These are phyloP conservation scores for Haematococcus lacustris DNA, from an alignment of 139 green algal genomes.

Conservation along the genomic window DNA sequence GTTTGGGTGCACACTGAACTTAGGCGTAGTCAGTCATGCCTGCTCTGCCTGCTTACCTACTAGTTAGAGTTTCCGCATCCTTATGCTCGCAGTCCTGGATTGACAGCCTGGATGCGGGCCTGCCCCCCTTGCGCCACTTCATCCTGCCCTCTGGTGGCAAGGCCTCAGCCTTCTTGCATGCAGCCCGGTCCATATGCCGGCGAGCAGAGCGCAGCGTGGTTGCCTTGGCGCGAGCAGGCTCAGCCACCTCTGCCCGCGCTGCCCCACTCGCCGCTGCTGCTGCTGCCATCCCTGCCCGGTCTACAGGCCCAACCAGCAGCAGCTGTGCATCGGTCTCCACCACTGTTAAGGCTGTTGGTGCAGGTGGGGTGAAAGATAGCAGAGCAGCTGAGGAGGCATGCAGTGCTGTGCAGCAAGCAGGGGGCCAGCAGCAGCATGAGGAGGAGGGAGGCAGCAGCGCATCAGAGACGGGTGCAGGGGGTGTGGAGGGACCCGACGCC, in stretches of 20 bases:
- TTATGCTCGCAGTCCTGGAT: slow-evolving; percentile 62
- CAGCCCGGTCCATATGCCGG: slow-evolving; percentile 53
- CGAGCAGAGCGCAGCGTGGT: slow-evolving; percentile 80
- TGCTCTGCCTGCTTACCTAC: background rate
- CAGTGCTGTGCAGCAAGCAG: too few relatives aligned
- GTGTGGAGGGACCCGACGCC: background rate
- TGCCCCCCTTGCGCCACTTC: slow-evolving; percentile 84
- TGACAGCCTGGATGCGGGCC: slow-evolving; percentile 65
- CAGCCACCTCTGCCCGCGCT: background rate
- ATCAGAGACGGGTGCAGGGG: background rate
- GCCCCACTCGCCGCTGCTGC: slow-evolving; percentile 26
- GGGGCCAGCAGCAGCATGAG: slow-evolving; percentile 47
- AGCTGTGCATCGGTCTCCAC: background rate
- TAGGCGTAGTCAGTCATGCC: too few relatives aligned
- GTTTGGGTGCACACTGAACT: too few relatives aligned
- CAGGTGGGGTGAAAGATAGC: background rate
- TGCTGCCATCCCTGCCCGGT: too few relatives aligned
- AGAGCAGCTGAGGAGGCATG: background rate
- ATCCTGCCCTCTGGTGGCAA: slow-evolving; percentile 85
- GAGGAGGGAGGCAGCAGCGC: slow-evolving; percentile 6
- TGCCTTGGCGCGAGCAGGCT: slow-evolving; percentile 31
- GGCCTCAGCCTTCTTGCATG: slow-evolving; percentile 14
- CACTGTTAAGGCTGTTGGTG: background rate
- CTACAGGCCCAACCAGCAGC: too few relatives aligned
- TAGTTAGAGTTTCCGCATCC: background rate